These are phyloP conservation scores for Cryptosporidium baileyi DNA, from an alignment of 169 alveolate genomes.

Conservation along the genomic window DNA sequence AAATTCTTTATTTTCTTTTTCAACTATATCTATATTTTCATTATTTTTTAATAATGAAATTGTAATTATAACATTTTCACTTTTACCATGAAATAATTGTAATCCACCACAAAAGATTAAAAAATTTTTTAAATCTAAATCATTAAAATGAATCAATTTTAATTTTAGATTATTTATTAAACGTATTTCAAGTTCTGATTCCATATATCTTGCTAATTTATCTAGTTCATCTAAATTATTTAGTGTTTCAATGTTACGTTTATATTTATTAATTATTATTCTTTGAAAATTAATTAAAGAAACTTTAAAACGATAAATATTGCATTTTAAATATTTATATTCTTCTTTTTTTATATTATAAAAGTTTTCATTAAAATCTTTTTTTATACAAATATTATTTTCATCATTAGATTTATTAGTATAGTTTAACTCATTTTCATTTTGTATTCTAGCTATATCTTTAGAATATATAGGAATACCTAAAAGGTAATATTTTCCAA, in stretches of 20 bases:
- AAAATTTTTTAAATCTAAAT: neutral
- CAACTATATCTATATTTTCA: neutral
- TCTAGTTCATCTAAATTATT: neutral
- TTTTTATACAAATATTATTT: neutral
- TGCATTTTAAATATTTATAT: slow-evolving; percentile 18
- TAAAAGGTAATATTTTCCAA: slow-evolving; percentile 14
- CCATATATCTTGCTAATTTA: slow-evolving; percentile 7
- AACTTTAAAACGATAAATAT: neutral
- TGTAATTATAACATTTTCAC: slow-evolving; percentile 15
- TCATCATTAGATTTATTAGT: neutral
- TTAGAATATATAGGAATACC: slow-evolving; percentile 24
- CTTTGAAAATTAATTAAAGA: neutral
- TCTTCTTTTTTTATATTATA: slow-evolving; percentile 7
- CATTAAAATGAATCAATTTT: slow-evolving; percentile 27
- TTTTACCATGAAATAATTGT: neutral
- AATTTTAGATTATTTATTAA: neutral
- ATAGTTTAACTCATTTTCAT: neutral
- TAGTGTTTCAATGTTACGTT: neutral
- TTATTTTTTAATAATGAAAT: neutral
- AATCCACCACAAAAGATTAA: slow-evolving; percentile 34
- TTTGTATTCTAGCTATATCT: slow-evolving; percentile 41
- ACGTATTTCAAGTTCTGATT: slow-evolving; percentile 36
- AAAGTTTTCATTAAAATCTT: no score
- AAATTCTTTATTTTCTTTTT: neutral
- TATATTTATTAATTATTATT: neutral